Conservation (phyloP, 2,329 filamentous ascomycete genomes). For the Fusarium sp. region DNA sequence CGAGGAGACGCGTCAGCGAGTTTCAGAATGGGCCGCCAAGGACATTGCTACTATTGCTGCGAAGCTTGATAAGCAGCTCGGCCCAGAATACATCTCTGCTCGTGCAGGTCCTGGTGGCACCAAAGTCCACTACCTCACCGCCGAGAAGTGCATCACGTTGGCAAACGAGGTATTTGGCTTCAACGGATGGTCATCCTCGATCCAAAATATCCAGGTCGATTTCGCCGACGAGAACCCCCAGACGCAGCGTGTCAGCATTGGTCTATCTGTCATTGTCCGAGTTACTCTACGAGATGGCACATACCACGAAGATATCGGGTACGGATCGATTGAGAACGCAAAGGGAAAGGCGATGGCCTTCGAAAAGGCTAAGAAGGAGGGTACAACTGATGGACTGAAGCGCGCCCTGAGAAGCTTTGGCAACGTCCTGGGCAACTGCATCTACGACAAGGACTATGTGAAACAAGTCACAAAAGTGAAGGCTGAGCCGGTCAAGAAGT, state of each 20-base stretch:
- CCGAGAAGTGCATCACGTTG: slow-evolving; percentile 94
- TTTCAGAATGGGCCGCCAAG: slow-evolving; percentile 86
- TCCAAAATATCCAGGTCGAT: slow-evolving; percentile 93
- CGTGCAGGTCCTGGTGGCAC: slow-evolving; percentile 84
- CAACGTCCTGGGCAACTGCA: slow-evolving; percentile 96
- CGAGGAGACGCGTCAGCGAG: slow-evolving; percentile 73
- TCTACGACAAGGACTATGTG: slow-evolving; percentile 96
- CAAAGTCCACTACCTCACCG: slow-evolving; percentile 93
- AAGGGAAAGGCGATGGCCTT: slow-evolving; percentile 96
- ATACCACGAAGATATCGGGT: slow-evolving; percentile 98
- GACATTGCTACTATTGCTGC: slow-evolving; percentile 90
- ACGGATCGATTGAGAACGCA: slow-evolving; percentile 95
- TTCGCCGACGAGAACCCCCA: slow-evolving; percentile 89
- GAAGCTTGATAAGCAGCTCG: slow-evolving; percentile 90
- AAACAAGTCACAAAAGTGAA: slow-evolving; percentile 92
- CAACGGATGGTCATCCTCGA: slow-evolving; percentile 97
- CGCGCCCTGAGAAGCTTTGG: slow-evolving; percentile 90
- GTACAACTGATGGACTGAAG: slow-evolving; percentile 93
- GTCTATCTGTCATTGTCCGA: slow-evolving; percentile 88
- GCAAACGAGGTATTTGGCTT: slow-evolving; percentile 97
- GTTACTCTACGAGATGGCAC: slow-evolving; percentile 93
- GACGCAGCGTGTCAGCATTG: slow-evolving; percentile 83
- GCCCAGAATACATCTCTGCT: slow-evolving; percentile 94
- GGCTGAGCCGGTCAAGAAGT: slow-evolving; percentile 75
- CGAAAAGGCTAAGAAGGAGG: slow-evolving; percentile 99